A percentile compares a stretch with the other conserved stretches of the same genome.
phyloP scores from a whole-genome alignment of 2,329 filamentous ascomycete genomes.

The Coleophoma crateriformis region DNA sequence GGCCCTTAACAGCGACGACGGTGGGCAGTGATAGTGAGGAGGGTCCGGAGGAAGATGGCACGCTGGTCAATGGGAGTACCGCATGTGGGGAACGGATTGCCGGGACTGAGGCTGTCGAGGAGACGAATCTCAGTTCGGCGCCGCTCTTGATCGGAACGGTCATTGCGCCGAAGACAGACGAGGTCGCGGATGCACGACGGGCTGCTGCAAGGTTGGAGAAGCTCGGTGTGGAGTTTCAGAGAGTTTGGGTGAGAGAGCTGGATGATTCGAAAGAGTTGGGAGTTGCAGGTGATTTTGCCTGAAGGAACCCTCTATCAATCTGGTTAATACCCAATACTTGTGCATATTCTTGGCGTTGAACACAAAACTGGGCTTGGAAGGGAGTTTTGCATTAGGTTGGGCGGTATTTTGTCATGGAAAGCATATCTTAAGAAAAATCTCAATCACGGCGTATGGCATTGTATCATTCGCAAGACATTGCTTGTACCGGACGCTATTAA shows the following conservation, averaged over 20 bases:
- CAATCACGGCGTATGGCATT: no score
- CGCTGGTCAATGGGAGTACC: conserved; percentile 11
- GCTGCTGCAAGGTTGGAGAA: conserved; percentile 48
- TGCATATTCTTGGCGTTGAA: no score
- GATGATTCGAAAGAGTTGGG: conserved; percentile 5
- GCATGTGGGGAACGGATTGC: background rate
- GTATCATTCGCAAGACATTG: no score
- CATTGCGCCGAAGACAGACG: conserved; percentile 41
- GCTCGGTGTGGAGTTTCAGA: conserved; percentile 49
- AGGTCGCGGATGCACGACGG: conserved; percentile 44
- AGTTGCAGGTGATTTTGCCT: background rate
- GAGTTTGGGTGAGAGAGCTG: conserved; percentile 39
- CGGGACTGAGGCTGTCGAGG: conserved; percentile 4
- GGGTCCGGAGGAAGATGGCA: conserved; percentile 4
- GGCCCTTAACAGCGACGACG: conserved; percentile 15
- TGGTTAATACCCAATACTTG: no score
- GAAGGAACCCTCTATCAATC: no score
- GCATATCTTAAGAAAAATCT: no score
- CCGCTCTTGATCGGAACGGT: conserved; percentile 51
- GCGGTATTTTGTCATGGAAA: no score
- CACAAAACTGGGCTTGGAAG: no score
- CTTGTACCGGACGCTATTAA: no score
- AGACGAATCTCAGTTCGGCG: conserved; percentile 24
- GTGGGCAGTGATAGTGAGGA: conserved; percentile 3
- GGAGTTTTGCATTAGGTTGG: no score